Evolutionary conservation across 805 yeast genomes (phyloP).

Genomic region (Hermanozyma aechmeae): DNA sequence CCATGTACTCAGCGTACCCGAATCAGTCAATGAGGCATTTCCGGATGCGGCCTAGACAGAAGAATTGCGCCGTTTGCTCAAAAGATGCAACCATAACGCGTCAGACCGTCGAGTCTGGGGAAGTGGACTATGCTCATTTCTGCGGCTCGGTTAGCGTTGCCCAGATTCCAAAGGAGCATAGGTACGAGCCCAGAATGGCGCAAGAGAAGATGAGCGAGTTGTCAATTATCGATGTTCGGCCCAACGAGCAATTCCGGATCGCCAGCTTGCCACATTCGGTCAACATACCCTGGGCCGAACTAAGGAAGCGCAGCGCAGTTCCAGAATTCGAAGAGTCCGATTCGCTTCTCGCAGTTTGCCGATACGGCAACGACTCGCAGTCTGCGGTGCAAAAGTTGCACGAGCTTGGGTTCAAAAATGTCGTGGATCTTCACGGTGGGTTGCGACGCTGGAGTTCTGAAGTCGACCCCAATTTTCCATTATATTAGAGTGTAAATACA

Average conservation of each 20-base stretch:
- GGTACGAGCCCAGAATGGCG: too few relatives aligned
- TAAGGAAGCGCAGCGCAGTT: conserved; percentile 20
- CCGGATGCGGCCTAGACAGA: conserved; percentile 66
- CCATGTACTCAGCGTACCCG: conserved; percentile 60
- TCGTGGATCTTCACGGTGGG: conserved; percentile 73
- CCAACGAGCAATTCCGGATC: conserved; percentile 64
- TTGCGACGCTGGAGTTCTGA: conserved; percentile 54
- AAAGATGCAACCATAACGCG: conserved; percentile 39
- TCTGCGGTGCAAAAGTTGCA: conserved; percentile 55
- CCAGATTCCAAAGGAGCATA: conserved; percentile 10
- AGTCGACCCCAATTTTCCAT: conserved; percentile 41
- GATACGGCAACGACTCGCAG: conserved; percentile 89
- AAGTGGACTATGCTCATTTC: conserved; percentile 57
- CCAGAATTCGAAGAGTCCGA: conserved; percentile 16
- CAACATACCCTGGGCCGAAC: conserved; percentile 47
- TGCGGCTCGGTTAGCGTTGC: conserved; percentile 61
- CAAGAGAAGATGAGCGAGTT: conserved; percentile 11
- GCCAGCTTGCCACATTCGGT: conserved; percentile 49
- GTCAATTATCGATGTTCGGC: conserved; percentile 72
- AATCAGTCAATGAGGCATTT: conserved; percentile 60
- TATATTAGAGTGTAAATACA: conserved; percentile 2
- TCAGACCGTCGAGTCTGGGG: conserved; percentile 34
- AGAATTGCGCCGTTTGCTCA: conserved; percentile 59
- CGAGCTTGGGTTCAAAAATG: conserved; percentile 38
- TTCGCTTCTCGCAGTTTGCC: conserved; percentile 56